A percentile compares a stretch with the other conserved stretches of the same genome.
These are phyloP conservation scores for Globisporangium rhizosaccharum DNA, from an alignment of 352 stramenopile genomes.

Conservation along the genomic window DNA sequence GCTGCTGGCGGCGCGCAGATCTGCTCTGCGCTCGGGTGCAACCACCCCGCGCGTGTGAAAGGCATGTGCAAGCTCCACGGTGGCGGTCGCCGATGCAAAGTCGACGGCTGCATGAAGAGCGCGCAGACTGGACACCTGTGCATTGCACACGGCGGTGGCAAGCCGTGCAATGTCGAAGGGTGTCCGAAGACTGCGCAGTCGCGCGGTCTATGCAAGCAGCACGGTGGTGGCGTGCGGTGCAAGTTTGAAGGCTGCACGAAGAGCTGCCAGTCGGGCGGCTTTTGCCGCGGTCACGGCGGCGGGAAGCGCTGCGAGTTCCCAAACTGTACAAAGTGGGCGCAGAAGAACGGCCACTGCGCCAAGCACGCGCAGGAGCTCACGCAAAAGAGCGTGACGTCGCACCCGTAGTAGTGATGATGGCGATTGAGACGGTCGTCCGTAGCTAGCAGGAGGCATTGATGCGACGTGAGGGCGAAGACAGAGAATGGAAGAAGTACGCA, in stretches of 20 bases:
- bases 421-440: background rate
- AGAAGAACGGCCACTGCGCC: slow-evolving; percentile 84
- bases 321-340: slow-evolving; percentile 83
- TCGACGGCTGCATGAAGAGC: slow-evolving; percentile 86
- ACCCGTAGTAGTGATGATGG: slow-evolving; percentile 19
- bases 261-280: slow-evolving; percentile 81
- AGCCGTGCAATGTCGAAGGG: slow-evolving; percentile 79
- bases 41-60: slow-evolving; percentile 70
- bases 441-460: no score
- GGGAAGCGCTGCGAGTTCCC: slow-evolving; percentile 83
- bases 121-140: slow-evolving; percentile 80
- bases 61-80: slow-evolving; percentile 87
- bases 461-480: no score
- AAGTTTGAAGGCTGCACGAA: slow-evolving; percentile 86
- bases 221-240: slow-evolving; percentile 79
- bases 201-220: slow-evolving; percentile 78
- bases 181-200: slow-evolving; percentile 85
- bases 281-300: slow-evolving; percentile 76
- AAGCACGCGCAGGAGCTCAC: slow-evolving; percentile 84
- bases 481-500: no score
- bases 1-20: slow-evolving; percentile 45
- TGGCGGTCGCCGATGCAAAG: slow-evolving; percentile 74
- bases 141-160: slow-evolving; percentile 80
- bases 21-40: slow-evolving; percentile 73
- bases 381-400: slow-evolving; percentile 24